Percentiles rank a stretch among this genome's conserved stretches.
These are phyloP conservation scores for Lactifluus subvellereus DNA, from an alignment of 768 basidiomycete genomes.

Conservation along the genomic window DNA sequence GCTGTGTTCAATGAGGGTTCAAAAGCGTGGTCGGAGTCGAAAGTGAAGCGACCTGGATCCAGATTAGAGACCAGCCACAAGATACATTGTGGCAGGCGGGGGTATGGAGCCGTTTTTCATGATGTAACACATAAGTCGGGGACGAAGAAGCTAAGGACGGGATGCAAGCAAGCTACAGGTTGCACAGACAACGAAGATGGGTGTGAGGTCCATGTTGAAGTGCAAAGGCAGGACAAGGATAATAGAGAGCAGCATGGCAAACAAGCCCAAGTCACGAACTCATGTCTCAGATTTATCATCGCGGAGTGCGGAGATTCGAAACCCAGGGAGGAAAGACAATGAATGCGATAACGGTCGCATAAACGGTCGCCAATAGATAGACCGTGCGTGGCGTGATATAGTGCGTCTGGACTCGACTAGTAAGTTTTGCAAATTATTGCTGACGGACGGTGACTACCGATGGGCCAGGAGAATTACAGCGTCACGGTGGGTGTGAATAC, in stretches of 20 bases:
- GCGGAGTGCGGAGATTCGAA: slow-evolving; percentile 10
- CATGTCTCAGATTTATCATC: slow-evolving; percentile 10
- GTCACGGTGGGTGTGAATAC: too few relatives aligned
- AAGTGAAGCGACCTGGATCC: neutral
- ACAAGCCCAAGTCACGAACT: neutral
- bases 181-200: neutral
- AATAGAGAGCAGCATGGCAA: neutral
- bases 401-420: neutral
- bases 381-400: neutral
- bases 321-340: neutral
- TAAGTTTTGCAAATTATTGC: too few relatives aligned
- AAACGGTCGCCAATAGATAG: neutral
- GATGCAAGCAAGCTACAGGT: neutral
- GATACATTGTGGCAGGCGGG: neutral
- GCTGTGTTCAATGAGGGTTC: neutral
- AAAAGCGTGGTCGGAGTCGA: slow-evolving; percentile 2
- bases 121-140: neutral
- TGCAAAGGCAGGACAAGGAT: neutral
- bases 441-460: too few relatives aligned
- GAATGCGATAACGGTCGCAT: neutral
- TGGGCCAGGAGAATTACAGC: too few relatives aligned
- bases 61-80: neutral
- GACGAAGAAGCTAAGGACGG: neutral
- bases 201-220: neutral
- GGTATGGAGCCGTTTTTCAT: neutral